Base-by-base conservation (phyloP, 768 basidiomycete species). In the Tulasnella sp. region DNA sequence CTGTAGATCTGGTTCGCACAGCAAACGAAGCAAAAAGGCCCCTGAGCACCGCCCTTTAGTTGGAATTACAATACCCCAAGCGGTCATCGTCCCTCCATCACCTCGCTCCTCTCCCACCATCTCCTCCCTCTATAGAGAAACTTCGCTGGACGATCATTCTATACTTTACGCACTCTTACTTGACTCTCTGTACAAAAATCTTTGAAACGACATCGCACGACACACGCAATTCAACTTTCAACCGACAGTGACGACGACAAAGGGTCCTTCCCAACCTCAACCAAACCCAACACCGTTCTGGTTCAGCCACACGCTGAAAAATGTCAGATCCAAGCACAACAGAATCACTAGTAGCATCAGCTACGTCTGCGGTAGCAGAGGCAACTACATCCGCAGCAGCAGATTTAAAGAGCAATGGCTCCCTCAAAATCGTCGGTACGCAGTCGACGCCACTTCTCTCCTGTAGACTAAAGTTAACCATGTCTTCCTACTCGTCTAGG, bases 401-500 rank as follows among this genome's bases (percentile, higher is more conserved):
- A 19, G 49, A 72, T 39, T 15, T 49, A 9, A 77, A 52, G 64
- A 38, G 71, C 29, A 76, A 76, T 31, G 38, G 37, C 40, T 67
- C 38, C 6, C 75, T 71, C 74, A 79, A 79, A 67, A 72, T 76
- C 71, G 79, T 75, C 76, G 78, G 79, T 72, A 67, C 39, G 72
- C 71, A 29, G 19, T 25, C 29, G 25, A 58, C 31, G 39, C 67
- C 25, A 71, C 39, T 38, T 54, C 25, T 49, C 22, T 37, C 19
- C 75, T 0, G 11, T 25, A 8, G 2, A 3, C 34, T 71, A 40
- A 31, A 22, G 2, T 76, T 22, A 25, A 52, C 4, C 40, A 1
- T 7, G 42, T 64, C 39, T 19, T 36, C 72, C 71, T 22, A 3
- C 8, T 34, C 70, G 12, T 52, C 38, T 77, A 76, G 93, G 93